Conservation (phyloP, 1,284 basidiomycete species). For the Ceratobasidium sp. region DNA sequence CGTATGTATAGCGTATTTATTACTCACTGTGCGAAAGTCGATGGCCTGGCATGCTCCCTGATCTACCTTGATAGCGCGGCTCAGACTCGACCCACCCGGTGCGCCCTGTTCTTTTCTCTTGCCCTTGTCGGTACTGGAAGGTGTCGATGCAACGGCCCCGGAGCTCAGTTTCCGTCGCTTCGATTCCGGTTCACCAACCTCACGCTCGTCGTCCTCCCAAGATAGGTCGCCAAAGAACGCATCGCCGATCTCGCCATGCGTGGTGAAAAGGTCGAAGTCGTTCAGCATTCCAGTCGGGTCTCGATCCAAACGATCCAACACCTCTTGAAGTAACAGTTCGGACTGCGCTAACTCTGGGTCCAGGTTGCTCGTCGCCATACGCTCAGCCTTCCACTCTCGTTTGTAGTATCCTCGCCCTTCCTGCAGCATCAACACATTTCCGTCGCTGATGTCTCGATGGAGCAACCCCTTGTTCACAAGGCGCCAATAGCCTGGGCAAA, state of each 20-base stretch:
- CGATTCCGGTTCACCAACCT: too few relatives aligned
- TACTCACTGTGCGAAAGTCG: slow-evolving; percentile 34
- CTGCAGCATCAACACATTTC: slow-evolving; percentile 8
- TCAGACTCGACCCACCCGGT: background rate
- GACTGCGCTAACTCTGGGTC: slow-evolving; percentile 4
- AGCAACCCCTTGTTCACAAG: slow-evolving; percentile 8
- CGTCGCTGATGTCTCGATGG: slow-evolving; percentile 34
- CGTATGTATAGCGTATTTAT: background rate
- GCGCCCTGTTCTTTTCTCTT: background rate
- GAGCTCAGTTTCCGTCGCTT: background rate
- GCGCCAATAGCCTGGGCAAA: slow-evolving; percentile 26
- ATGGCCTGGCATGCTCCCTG: background rate
- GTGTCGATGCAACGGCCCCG: background rate
- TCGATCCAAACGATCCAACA: background rate
- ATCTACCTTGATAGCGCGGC: background rate
- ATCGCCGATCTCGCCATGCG: background rate
- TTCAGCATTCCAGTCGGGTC: slow-evolving; percentile 15
- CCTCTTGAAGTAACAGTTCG: background rate
- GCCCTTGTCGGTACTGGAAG: background rate
- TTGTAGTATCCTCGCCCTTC: background rate
- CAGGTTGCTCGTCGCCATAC: background rate
- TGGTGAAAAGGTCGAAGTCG: slow-evolving; percentile 17
- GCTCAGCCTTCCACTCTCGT: background rate
- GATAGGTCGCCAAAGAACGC: too few relatives aligned
- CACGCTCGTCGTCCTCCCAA: too few relatives aligned